Conservation (phyloP, 352 stramenopile genomes). For the Pythium chondricola region DNA sequence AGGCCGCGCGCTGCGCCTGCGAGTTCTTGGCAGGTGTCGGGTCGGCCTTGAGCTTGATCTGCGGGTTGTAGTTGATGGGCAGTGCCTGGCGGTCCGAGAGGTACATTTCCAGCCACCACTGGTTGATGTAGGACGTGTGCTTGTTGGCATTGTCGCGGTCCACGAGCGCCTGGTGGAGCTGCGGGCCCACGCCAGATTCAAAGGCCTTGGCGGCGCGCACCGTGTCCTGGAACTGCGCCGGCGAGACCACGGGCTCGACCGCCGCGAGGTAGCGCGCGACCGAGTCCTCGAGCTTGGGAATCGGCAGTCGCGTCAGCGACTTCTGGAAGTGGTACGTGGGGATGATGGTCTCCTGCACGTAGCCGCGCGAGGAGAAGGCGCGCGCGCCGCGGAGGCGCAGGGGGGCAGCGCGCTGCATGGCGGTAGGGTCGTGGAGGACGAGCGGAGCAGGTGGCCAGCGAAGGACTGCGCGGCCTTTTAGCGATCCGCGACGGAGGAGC, state of each 20-base stretch:
- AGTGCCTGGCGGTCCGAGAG: slow-evolving; percentile 79
- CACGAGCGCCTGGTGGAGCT: slow-evolving; percentile 72
- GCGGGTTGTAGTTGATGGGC: slow-evolving; percentile 89
- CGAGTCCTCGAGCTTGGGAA: slow-evolving; percentile 84
- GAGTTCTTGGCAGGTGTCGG: slow-evolving; percentile 77
- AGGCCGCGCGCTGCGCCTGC: slow-evolving; percentile 75
- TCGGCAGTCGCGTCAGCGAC: slow-evolving; percentile 76
- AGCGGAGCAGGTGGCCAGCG: not conserved
- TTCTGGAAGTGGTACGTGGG: slow-evolving; percentile 87
- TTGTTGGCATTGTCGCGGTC: slow-evolving; percentile 69
- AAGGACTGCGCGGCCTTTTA: not conserved
- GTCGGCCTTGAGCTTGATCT: slow-evolving; percentile 87
- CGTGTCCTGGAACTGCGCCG: slow-evolving; percentile 50
- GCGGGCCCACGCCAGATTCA: slow-evolving; percentile 37
- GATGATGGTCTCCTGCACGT: slow-evolving; percentile 85
- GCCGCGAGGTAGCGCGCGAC: slow-evolving; percentile 68
- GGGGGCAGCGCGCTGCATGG: slow-evolving; percentile 24
- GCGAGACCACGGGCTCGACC: slow-evolving; percentile 65
- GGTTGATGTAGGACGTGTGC: slow-evolving; percentile 90
- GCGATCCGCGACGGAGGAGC: slow-evolving; percentile 8
- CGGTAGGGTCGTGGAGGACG: not conserved
- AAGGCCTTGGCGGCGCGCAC: slow-evolving; percentile 55
- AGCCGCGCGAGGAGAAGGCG: slow-evolving; percentile 25
- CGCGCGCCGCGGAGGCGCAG: slow-evolving; percentile 12
- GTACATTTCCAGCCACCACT: slow-evolving; percentile 93